Evolutionary conservation across 2,329 filamentous ascomycete species (phyloP).

Genomic region (Thelonectria discophora): DNA sequence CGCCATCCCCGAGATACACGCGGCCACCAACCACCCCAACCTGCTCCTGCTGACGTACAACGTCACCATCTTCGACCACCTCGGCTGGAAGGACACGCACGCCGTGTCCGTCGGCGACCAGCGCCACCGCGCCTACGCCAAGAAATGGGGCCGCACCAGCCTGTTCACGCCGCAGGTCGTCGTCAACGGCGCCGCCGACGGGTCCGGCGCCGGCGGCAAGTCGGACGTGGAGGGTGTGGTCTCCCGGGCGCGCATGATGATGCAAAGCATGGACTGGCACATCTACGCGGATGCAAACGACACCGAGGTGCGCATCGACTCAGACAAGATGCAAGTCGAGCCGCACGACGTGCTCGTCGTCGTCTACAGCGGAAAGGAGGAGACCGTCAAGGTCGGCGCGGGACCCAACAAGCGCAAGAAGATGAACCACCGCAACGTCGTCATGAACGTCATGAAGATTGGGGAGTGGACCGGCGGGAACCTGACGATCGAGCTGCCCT

Average conservation of each 20-base stretch:
- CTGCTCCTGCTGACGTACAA: slow-evolving; percentile 47
- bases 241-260: slow-evolving; percentile 24
- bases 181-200: slow-evolving; percentile 43
- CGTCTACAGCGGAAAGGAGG: slow-evolving; percentile 40
- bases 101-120: slow-evolving; percentile 43
- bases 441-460: slow-evolving; percentile 45
- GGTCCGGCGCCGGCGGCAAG: slow-evolving; percentile 35
- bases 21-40: slow-evolving; percentile 42
- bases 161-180: slow-evolving; percentile 47
- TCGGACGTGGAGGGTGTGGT: slow-evolving; percentile 36
- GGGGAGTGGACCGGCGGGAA: slow-evolving; percentile 49
- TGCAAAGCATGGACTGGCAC: slow-evolving; percentile 27
- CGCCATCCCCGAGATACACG: slow-evolving; percentile 44
- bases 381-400: slow-evolving; percentile 44
- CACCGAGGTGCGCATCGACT: slow-evolving; percentile 35
- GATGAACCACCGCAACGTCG: slow-evolving; percentile 45
- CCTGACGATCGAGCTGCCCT: slow-evolving; percentile 38
- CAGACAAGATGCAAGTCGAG: slow-evolving; percentile 31
- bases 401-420: slow-evolving; percentile 50
- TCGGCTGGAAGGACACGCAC: slow-evolving; percentile 47
- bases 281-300: slow-evolving; percentile 39
- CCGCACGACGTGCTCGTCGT: slow-evolving; percentile 35
- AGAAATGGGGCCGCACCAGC: slow-evolving; percentile 43
- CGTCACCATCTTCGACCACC: slow-evolving; percentile 48
- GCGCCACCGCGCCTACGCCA: slow-evolving; percentile 47